Evolutionary conservation across 306 rosid species (phyloP).

Genomic region (Arachis hypogaea): DNA sequence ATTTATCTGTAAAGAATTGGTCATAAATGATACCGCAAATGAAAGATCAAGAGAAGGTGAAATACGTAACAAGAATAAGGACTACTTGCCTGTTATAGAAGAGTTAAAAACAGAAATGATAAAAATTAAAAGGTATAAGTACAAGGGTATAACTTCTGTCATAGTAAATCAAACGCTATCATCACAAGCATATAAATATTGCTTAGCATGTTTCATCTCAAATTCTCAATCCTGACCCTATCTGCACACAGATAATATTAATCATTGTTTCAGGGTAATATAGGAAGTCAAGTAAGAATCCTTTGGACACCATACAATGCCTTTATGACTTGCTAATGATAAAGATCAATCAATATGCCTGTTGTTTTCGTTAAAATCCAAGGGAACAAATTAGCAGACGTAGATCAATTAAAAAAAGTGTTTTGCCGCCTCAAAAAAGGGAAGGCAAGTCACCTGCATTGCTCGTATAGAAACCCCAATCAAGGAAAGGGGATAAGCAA

Average conservation of each 20-base stretch:
- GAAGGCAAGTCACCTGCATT: conserved; percentile 71
- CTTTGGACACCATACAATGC: neutral
- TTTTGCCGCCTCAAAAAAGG: conserved; percentile 11
- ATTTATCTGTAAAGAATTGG: conserved; percentile 15
- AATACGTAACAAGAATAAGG: conserved; percentile 3
- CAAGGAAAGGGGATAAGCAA: conserved; percentile 88
- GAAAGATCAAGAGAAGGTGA: conserved; percentile 18
- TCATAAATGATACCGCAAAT: neutral
- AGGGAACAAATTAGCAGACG: neutral
- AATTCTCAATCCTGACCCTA: conserved; percentile 29
- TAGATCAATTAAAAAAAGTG: neutral
- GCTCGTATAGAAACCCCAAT: conserved; percentile 88
- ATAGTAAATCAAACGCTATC: neutral
- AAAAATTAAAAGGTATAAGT: too few relatives aligned
- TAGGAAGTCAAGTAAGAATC: too few relatives aligned
- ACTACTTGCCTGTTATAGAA: conserved; percentile 1
- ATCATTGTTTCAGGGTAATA: neutral
- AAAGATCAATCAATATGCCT: neutral
- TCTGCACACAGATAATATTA: conserved; percentile 9
- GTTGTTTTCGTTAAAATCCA: neutral
- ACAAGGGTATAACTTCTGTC: neutral
- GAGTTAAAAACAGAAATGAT: neutral
- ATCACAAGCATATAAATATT: neutral
- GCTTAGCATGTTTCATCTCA: conserved; percentile 5
- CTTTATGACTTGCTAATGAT: neutral